Conservation (phyloP, 2,329 filamentous ascomycete species). For the Diaporthe citri region DNA sequence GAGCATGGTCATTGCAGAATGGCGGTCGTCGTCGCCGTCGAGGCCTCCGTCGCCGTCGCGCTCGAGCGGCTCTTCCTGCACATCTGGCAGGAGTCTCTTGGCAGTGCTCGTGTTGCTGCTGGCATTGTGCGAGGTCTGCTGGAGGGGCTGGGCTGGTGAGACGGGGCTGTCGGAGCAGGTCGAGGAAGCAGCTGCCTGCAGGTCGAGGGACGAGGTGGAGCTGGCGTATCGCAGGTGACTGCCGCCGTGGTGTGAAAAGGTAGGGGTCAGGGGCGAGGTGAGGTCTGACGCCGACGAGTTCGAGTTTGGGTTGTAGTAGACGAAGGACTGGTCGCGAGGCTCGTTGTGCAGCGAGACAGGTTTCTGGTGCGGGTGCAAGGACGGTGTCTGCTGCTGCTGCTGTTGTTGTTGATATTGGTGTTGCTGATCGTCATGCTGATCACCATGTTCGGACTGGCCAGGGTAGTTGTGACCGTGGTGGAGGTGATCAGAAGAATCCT, state of each 20-base stretch:
- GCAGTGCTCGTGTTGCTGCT: slow-evolving; percentile 59
- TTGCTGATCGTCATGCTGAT: not conserved
- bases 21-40: slow-evolving; percentile 65
- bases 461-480: not conserved
- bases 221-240: slow-evolving; percentile 72
- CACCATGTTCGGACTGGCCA: not conserved
- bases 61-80: slow-evolving; percentile 85
- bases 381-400: not conserved
- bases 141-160: slow-evolving; percentile 63
- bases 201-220: slow-evolving; percentile 82
- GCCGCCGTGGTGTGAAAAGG: slow-evolving; percentile 67
- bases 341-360: not conserved
- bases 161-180: slow-evolving; percentile 64
- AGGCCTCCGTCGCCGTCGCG: slow-evolving; percentile 60
- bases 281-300: slow-evolving; percentile 75
- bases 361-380: not conserved
- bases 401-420: not conserved
- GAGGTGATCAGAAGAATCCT: not conserved
- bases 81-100: slow-evolving; percentile 80
- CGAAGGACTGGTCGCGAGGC: slow-evolving; percentile 31
- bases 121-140: slow-evolving; percentile 33
- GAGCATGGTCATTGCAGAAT: slow-evolving; percentile 55
- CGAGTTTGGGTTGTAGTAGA: slow-evolving; percentile 58
- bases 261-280: slow-evolving; percentile 78
- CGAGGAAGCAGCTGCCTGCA: slow-evolving; percentile 56